Percentiles rank a stretch among this genome's conserved stretches.
These are phyloP conservation scores for Diaporthe helianthi DNA, from an alignment of 2,329 filamentous ascomycete genomes.

Conservation along the genomic window DNA sequence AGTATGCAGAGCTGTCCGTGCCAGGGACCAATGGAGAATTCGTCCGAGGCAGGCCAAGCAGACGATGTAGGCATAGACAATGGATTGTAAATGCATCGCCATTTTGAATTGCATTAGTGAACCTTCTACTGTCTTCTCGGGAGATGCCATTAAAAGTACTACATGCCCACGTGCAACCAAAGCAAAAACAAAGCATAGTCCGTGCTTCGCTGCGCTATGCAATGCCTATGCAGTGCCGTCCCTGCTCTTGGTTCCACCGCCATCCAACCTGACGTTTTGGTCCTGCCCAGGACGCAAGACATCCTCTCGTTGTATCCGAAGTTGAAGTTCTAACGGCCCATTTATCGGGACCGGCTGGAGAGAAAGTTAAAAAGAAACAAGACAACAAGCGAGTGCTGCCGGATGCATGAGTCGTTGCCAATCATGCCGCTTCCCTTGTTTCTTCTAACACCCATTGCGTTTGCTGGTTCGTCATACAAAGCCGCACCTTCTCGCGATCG, in stretches of 20 bases:
- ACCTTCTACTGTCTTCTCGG: constrained; percentile 22
- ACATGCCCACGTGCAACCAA: constrained; percentile 31
- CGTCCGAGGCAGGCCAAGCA: neutral
- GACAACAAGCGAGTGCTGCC: neutral
- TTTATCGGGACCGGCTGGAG: neutral
- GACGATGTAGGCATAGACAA: neutral
- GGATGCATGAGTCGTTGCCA: constrained; percentile 28
- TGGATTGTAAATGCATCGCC: constrained; percentile 1
- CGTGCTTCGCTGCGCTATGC: neutral
- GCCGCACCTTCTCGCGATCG: neutral
- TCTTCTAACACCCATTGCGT: constrained; percentile 12
- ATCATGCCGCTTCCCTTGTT: constrained; percentile 21
- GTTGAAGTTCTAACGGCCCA: neutral
- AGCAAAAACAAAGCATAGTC: neutral
- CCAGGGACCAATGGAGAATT: neutral
- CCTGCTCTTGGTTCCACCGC: constrained; percentile 1
- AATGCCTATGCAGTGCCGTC: constrained; percentile 11
- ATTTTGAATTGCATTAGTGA: constrained; percentile 20
- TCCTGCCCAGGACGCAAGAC: constrained; percentile 8
- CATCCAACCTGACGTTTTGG: neutral
- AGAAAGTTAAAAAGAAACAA: constrained; percentile 7
- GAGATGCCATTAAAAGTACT: constrained; percentile 33
- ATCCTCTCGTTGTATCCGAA: constrained; percentile 1
- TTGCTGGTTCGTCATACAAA: constrained; percentile 18
- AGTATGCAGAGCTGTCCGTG: neutral